Evolutionary conservation across 208 protist species (phyloP).

Genomic region (Perkinsela sp.): DNA sequence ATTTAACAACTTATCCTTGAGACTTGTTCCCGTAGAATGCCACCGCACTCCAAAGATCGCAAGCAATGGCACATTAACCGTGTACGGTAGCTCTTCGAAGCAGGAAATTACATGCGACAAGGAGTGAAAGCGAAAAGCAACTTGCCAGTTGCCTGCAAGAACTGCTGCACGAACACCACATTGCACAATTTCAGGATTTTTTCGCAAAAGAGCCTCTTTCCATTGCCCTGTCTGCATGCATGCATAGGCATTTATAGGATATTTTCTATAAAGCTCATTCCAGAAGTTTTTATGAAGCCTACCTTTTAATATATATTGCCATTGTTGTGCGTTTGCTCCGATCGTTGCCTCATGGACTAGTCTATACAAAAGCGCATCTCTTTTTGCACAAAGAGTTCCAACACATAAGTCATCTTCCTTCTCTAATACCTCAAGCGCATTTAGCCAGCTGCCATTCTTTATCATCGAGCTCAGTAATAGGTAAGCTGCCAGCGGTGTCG

Average conservation of each 20-base stretch:
- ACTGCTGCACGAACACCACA: not conserved
- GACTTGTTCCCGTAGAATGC: not conserved
- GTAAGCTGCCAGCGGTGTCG: not conserved
- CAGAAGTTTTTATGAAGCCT: not conserved
- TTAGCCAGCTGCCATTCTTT: not conserved
- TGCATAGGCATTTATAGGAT: not conserved
- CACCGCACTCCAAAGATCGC: not conserved
- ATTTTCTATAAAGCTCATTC: not conserved
- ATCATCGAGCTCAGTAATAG: not conserved
- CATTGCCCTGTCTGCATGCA: not conserved
- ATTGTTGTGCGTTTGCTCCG: not conserved
- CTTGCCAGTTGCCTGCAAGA: not conserved
- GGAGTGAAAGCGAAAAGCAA: not conserved
- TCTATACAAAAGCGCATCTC: too few relatives aligned
- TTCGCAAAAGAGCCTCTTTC: not conserved
- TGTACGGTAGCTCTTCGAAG: not conserved
- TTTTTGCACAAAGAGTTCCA: not conserved
- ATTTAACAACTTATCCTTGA: not conserved
- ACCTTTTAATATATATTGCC: not conserved
- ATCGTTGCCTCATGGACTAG: too few relatives aligned
- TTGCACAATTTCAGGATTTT: not conserved
- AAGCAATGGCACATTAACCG: not conserved
- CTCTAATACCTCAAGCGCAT: not conserved
- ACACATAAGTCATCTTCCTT: not conserved
- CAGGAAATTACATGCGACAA: not conserved